Evolutionary conservation across 768 basidiomycete genomes (phyloP).

Genomic region (Tylopilus sp.): DNA sequence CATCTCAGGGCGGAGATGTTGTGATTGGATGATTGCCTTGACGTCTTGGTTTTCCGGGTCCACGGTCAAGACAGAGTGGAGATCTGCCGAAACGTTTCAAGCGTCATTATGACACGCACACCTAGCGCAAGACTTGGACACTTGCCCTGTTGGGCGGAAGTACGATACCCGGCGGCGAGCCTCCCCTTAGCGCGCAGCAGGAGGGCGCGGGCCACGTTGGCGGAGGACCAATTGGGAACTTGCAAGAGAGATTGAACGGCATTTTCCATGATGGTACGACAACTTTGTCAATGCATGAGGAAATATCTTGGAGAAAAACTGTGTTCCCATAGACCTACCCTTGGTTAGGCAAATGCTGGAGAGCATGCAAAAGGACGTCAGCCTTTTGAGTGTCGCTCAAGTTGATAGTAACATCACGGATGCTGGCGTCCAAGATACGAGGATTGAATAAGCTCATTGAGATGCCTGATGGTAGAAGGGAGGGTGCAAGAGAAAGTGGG

Average conservation of each 20-base stretch:
- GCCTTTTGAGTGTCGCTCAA: constrained; percentile 65
- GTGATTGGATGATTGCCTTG: constrained; percentile 54
- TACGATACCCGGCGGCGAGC: constrained; percentile 54
- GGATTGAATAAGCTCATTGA: constrained; percentile 70
- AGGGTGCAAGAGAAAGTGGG: neutral
- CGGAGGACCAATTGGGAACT: constrained; percentile 48
- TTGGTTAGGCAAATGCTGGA: constrained; percentile 74
- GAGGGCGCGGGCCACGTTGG: constrained; percentile 55
- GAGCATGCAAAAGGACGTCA: constrained; percentile 72
- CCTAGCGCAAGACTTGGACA: neutral
- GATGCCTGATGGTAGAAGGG: neutral
- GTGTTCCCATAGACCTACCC: constrained; percentile 40
- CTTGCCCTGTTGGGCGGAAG: constrained; percentile 64
- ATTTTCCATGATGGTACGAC: constrained; percentile 66
- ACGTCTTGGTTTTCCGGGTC: constrained; percentile 74
- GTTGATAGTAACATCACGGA: constrained; percentile 59
- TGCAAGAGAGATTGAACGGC: constrained; percentile 69
- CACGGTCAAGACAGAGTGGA: constrained; percentile 57
- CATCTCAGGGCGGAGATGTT: constrained; percentile 51
- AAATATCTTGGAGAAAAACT: constrained; percentile 2
- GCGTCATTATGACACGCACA: neutral
- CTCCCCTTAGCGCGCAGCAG: constrained; percentile 65
- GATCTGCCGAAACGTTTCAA: constrained; percentile 40
- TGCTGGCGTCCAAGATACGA: constrained; percentile 72
- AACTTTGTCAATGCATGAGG: constrained; percentile 27